Conservation (phyloP, 2,329 filamentous ascomycete species). For the Fusarium temperatum region DNA sequence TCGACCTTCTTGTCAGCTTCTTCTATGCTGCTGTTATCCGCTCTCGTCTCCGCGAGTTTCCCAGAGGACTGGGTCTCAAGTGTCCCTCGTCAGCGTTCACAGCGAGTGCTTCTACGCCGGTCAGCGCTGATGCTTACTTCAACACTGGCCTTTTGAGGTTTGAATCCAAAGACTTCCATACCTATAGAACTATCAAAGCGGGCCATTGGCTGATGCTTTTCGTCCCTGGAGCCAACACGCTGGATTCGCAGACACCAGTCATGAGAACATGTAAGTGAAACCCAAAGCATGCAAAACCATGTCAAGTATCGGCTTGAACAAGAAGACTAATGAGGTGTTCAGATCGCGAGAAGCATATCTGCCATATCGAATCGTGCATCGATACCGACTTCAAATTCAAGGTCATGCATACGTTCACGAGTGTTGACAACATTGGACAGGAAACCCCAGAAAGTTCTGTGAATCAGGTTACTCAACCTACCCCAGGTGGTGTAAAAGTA, state of each 20-base stretch:
- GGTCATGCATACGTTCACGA: conserved; percentile 13
- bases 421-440: neutral
- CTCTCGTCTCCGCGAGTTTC: conserved; percentile 55
- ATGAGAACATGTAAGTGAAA: conserved; percentile 20
- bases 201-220: conserved; percentile 32
- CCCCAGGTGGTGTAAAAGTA: conserved; percentile 22
- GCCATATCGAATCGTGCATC: conserved; percentile 18
- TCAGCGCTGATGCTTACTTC: conserved; percentile 28
- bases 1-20: conserved; percentile 85
- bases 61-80: conserved; percentile 53
- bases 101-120: neutral
- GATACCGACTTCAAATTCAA: conserved; percentile 15
- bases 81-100: conserved; percentile 35
- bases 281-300: neutral
- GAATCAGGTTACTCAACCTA: conserved; percentile 6
- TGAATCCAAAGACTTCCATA: conserved; percentile 12
- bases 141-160: conserved; percentile 18
- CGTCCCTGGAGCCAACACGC: neutral
- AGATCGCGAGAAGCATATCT: conserved; percentile 33
- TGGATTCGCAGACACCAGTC: neutral
- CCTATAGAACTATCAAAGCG: conserved; percentile 22
- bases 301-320: neutral
- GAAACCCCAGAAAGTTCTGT: neutral
- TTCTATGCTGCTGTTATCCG: conserved; percentile 70
- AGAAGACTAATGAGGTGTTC: neutral